A percentile compares a stretch with the other conserved stretches of the same genome.
Evolutionary conservation across 2,329 filamentous ascomycete genomes (phyloP).

Genomic region (Fonsecaea nubica): DNA sequence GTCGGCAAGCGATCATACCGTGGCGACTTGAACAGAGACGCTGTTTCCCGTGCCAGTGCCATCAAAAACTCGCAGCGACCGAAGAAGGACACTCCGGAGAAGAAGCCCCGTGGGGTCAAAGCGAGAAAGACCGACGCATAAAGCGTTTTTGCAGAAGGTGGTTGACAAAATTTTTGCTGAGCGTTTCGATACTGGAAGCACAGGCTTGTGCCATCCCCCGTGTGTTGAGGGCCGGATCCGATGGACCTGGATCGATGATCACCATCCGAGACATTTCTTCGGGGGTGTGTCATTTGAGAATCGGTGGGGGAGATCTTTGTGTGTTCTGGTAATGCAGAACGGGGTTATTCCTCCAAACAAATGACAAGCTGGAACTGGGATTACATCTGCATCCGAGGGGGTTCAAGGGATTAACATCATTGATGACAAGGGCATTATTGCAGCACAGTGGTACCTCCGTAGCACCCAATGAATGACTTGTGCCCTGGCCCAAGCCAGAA

Average conservation of each 20-base stretch:
- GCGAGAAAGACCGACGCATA: constrained; percentile 68
- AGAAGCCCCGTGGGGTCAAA: constrained; percentile 80
- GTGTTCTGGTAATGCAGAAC: background rate
- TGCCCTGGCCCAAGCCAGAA: background rate
- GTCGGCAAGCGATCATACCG: constrained; percentile 87
- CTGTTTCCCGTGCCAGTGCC: constrained; percentile 85
- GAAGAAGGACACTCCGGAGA: constrained; percentile 75
- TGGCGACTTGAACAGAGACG: constrained; percentile 74
- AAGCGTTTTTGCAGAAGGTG: background rate
- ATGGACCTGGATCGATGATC: background rate
- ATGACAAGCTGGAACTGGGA: background rate
- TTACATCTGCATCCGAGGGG: background rate
- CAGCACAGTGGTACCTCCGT: constrained; percentile 1
- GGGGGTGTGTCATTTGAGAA: constrained; percentile 8
- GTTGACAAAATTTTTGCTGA: background rate
- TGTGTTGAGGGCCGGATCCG: background rate
- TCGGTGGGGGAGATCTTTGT: background rate
- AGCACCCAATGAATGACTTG: background rate
- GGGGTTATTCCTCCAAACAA: background rate
- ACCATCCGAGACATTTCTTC: background rate
- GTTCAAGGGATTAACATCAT: background rate
- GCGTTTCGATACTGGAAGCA: background rate
- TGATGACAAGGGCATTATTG: constrained; percentile 12
- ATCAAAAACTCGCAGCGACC: constrained; percentile 79
- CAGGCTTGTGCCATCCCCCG: background rate